These are phyloP conservation scores for Miscanthus sacchariflorus DNA, from an alignment of 202 grass and related monocot genomes.

Conservation along the genomic window DNA sequence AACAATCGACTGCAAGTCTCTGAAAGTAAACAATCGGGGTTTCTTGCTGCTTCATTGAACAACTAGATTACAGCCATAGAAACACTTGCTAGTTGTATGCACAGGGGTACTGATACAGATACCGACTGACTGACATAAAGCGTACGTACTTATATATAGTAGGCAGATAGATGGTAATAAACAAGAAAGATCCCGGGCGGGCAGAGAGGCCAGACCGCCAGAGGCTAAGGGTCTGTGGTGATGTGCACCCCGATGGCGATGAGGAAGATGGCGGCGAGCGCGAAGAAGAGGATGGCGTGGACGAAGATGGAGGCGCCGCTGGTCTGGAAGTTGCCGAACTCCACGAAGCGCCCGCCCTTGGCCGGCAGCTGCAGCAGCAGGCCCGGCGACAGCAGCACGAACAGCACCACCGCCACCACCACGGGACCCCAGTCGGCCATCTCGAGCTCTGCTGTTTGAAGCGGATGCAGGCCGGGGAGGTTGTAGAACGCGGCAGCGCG, in stretches of 20 bases:
- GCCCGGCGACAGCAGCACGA: conserved; percentile 65
- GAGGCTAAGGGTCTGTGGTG: conserved; percentile 24
- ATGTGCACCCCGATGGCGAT: conserved; percentile 61
- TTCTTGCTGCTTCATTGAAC: background rate
- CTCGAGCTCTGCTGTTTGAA: background rate
- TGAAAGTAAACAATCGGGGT: background rate
- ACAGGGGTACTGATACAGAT: background rate
- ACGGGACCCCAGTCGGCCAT: conserved; percentile 69
- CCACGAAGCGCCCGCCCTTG: conserved; percentile 37
- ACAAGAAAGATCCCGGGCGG: background rate
- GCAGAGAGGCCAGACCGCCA: background rate
- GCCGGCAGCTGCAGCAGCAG: conserved; percentile 55
- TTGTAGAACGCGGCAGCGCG: no score
- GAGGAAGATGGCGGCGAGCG: conserved; percentile 54
- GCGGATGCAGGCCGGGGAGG: background rate
- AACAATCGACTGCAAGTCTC: no score
- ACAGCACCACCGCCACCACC: conserved; percentile 53
- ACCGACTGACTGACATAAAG: background rate
- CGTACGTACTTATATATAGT: no score
- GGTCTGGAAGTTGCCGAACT: conserved; percentile 65
- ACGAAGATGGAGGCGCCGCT: conserved; percentile 60
- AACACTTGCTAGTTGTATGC: background rate
- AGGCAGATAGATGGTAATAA: background rate
- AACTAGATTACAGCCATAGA: background rate
- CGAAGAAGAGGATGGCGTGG: conserved; percentile 66